phyloP scores from a whole-genome alignment of 2,329 filamentous ascomycete species.

The Blastomyces gilchristii region DNA sequence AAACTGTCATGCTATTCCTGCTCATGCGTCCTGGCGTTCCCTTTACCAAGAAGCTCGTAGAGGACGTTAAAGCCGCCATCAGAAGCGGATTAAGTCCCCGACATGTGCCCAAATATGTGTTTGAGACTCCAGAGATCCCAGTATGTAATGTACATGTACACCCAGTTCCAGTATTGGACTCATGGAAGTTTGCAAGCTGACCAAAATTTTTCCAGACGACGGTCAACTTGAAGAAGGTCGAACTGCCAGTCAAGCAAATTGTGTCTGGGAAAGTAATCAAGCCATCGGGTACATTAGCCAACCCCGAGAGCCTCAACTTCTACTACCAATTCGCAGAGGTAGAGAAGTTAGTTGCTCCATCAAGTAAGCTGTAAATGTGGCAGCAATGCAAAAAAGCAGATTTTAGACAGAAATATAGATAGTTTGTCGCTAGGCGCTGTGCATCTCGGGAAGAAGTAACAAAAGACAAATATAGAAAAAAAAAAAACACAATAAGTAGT shows the following conservation, averaged over 20 bases:
- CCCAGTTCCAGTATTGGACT: background rate
- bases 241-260: constrained; percentile 74
- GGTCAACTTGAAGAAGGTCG: constrained; percentile 76
- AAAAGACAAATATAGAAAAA: background rate
- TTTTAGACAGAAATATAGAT: constrained; percentile 5
- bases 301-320: constrained; percentile 63
- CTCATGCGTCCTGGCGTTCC: constrained; percentile 48
- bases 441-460: background rate
- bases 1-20: constrained; percentile 50
- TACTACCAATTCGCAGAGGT: constrained; percentile 71
- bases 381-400: background rate
- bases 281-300: constrained; percentile 64
- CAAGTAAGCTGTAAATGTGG: constrained; percentile 18
- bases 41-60: constrained; percentile 48
- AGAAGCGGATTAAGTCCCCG: constrained; percentile 56
- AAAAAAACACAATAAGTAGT: constrained; percentile 20
- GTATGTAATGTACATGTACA: constrained; percentile 41
- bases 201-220: constrained; percentile 49
- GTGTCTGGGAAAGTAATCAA: constrained; percentile 65
- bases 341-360: constrained; percentile 44
- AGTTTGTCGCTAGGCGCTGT: background rate
- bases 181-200: background rate
- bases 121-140: constrained; percentile 71
- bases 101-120: constrained; percentile 69
- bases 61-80: constrained; percentile 55